Evolutionary conservation across 2,329 filamentous ascomycete genomes (phyloP), one percentile per base, ranked within the genome.

Genomic region (Stachybotrys elegans): DNA sequence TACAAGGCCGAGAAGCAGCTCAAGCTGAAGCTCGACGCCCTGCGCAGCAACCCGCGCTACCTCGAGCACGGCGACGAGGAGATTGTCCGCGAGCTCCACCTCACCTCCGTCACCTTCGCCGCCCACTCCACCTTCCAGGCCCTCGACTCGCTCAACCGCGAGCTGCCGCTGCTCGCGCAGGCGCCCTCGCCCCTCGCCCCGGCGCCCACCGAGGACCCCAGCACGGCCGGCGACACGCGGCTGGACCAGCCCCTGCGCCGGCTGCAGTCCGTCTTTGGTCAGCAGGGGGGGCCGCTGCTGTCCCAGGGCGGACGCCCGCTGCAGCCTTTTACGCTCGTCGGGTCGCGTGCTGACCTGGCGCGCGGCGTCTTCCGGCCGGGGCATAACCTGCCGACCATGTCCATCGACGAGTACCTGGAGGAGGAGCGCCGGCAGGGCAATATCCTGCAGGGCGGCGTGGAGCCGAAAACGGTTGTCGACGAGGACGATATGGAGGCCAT

Each of bases 321-420:
- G 54, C 82, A 91, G 55, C 92, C 92, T 1, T 97, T 98, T 58
- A 96, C 90, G 2, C 73, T 98, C 19, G 74, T 94, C 5, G 84
- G 85, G 47, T 84, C 76, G 52, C 79, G 93, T 29, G 81, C 88
- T 49, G 83, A 89, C 48, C 66, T 95, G 47, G 79, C 83, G 48
- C 75, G 83, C 46, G 86, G 86, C 3, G 92, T 98, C 1, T 98
- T 98, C 66, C 78, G 88, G 44, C 81, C 89, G 0, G 89, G 93
- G 7, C 93, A 98, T 62, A 96, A 88, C 66, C 70, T 98, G 46
- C 93, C 93, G 1, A 97, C 93, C 4, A 97, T 98, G 93, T 88
- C 82, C 2, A 96, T 98, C 49, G 93, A 98, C 55, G 93, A 98
- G 69, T 98, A 97, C 59, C 73, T 98, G 14, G 93, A 94, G 42